Conservation (phyloP, 2,329 filamentous ascomycete genomes). For the Fusarium heterosporum region DNA sequence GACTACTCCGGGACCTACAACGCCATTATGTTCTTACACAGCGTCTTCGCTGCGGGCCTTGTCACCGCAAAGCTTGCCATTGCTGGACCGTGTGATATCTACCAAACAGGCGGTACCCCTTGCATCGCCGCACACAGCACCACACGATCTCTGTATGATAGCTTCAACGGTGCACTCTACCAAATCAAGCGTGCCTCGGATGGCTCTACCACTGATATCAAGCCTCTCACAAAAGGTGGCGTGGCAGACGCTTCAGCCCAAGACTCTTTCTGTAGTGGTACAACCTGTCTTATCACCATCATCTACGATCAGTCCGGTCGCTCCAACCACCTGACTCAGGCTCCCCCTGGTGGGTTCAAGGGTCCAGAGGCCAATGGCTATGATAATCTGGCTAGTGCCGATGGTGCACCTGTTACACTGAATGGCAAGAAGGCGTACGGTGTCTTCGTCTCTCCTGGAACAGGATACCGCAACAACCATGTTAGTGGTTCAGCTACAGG, state of each 20-base stretch:
- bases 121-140: conserved; percentile 32
- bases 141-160: conserved; percentile 6
- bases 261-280: conserved; percentile 69
- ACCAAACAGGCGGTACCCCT: conserved; percentile 16
- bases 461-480: conserved; percentile 26
- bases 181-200: conserved; percentile 34
- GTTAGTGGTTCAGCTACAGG: conserved; percentile 19
- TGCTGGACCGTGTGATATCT: conserved; percentile 30
- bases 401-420: conserved; percentile 26
- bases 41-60: conserved; percentile 12
- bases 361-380: conserved; percentile 22
- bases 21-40: conserved; percentile 12
- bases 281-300: conserved; percentile 71
- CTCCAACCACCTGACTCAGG: conserved; percentile 72
- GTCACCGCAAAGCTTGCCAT: conserved; percentile 4
- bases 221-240: conserved; percentile 62
- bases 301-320: conserved; percentile 75
- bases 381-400: conserved; percentile 25
- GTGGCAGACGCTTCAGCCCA: conserved; percentile 71
- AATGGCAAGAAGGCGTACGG: conserved; percentile 32
- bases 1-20: too few species aligned
- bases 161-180: conserved; percentile 13
- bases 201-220: conserved; percentile 8
- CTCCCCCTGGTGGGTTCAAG: conserved; percentile 63
- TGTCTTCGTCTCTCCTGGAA: conserved; percentile 26